Conservation (phyloP, 2,329 filamentous ascomycete genomes). For the Stachybotrys chartarum region DNA sequence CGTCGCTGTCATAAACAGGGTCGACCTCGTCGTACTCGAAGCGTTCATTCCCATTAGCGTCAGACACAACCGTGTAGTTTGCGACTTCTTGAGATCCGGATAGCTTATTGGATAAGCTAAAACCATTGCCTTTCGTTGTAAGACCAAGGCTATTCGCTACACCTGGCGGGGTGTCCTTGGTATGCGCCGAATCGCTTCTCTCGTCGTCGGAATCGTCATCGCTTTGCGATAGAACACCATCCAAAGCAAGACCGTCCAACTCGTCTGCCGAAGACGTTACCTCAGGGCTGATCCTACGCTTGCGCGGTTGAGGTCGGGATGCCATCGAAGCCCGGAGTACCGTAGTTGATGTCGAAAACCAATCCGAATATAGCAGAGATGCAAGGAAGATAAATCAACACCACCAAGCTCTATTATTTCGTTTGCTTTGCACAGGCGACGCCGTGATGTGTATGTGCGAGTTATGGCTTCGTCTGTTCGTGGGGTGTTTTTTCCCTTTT, state of each 20-base stretch:
- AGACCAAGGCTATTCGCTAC: neutral
- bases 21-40: constrained; percentile 94
- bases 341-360: no score
- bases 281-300: constrained; percentile 14
- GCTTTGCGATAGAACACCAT: constrained; percentile 49
- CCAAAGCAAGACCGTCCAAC: constrained; percentile 40
- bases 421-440: no score
- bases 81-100: constrained; percentile 2
- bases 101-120: neutral
- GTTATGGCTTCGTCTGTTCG: no score
- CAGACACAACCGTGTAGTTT: constrained; percentile 54
- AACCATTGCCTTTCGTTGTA: neutral
- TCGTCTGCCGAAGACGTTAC: constrained; percentile 10
- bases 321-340: neutral
- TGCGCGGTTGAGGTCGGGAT: constrained; percentile 6
- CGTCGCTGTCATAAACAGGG: constrained; percentile 92
- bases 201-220: constrained; percentile 52
- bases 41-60: constrained; percentile 84
- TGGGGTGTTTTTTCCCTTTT: no score
- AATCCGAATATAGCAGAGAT: no score
- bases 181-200: constrained; percentile 18
- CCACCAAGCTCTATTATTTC: no score
- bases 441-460: no score
- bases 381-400: no score
- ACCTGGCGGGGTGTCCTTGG: constrained; percentile 27